Evolutionary conservation across 106 monocot species (phyloP).

Genomic region (Gastrodia elata): DNA sequence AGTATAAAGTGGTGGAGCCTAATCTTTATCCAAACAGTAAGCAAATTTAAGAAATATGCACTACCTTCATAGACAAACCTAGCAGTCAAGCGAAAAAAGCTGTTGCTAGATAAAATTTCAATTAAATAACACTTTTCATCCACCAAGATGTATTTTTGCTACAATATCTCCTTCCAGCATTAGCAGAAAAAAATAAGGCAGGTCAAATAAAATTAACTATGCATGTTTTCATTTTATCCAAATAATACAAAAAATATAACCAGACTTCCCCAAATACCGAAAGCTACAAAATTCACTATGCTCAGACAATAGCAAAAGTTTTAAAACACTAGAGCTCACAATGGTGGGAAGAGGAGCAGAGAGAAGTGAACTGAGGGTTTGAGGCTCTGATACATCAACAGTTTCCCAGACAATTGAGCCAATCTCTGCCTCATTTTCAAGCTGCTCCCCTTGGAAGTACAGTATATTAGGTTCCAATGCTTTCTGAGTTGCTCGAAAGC

Average conservation of each 20-base stretch:
- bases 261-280: not conserved
- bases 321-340: constrained; percentile 32
- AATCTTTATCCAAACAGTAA: not conserved
- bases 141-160: not conserved
- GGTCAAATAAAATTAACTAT: not conserved
- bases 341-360: constrained; percentile 63
- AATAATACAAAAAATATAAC: not conserved
- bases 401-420: constrained; percentile 64
- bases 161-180: not conserved
- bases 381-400: constrained; percentile 49
- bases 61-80: too few relatives aligned
- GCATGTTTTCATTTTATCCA: not conserved
- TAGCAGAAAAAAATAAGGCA: not conserved
- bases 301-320: not conserved
- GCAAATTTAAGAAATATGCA: not conserved
- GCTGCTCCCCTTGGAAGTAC: constrained; percentile 73
- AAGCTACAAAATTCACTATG: not conserved
- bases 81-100: not conserved
- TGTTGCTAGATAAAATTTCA: not conserved
- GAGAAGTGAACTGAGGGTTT: constrained; percentile 47
- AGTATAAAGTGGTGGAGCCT: not conserved
- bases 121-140: not conserved
- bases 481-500: constrained; percentile 48
- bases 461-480: constrained; percentile 49
- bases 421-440: constrained; percentile 60